These are phyloP conservation scores for Saccharomycopsis vini DNA, from an alignment of 805 yeast species.

Conservation along the genomic window DNA sequence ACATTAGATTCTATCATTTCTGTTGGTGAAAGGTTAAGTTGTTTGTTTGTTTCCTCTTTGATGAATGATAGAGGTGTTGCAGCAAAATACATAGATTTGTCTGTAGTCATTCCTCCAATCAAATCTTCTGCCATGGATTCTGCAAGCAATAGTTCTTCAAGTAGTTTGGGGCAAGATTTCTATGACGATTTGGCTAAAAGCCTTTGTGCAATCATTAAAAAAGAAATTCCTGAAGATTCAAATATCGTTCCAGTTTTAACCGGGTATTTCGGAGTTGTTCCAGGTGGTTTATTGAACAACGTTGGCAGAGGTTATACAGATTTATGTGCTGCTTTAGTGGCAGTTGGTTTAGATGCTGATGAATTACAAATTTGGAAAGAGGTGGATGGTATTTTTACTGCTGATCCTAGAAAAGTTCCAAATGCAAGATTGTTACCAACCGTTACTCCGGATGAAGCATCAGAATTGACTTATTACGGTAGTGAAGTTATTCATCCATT, in stretches of 20 bases:
- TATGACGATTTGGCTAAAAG: slow-evolving; percentile 46
- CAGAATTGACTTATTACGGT: slow-evolving; percentile 95
- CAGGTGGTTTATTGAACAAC: slow-evolving; percentile 86
- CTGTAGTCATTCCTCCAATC: slow-evolving; percentile 56
- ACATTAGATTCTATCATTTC: slow-evolving; percentile 87
- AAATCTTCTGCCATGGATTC: slow-evolving; percentile 2
- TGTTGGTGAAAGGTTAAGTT: slow-evolving; percentile 87
- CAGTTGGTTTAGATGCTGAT: slow-evolving; percentile 86
- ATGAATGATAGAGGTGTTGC: slow-evolving; percentile 75
- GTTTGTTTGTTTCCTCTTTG: slow-evolving; percentile 79
- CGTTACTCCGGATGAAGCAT: slow-evolving; percentile 98
- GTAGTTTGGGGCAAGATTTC: slow-evolving; percentile 57
- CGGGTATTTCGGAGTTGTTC: slow-evolving; percentile 93
- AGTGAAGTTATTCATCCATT: slow-evolving; percentile 97
- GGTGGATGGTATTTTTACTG: slow-evolving; percentile 97
- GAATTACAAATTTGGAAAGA: slow-evolving; percentile 98
- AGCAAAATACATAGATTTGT: slow-evolving; percentile 72
- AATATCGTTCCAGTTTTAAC: slow-evolving; percentile 78
- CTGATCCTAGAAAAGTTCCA: slow-evolving; percentile 94
- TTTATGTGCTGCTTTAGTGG: slow-evolving; percentile 91
- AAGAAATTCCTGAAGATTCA: slow-evolving; percentile 24
- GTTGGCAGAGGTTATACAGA: slow-evolving; percentile 98
- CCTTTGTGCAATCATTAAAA: slow-evolving; percentile 41
- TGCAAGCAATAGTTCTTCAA: slow-evolving; percentile 35
- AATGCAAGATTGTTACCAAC: slow-evolving; percentile 75